A percentile compares a stretch with the other conserved stretches of the same genome.
These are phyloP conservation scores for Phytophthora melonis DNA, from an alignment of 352 stramenopile genomes.

Conservation along the genomic window DNA sequence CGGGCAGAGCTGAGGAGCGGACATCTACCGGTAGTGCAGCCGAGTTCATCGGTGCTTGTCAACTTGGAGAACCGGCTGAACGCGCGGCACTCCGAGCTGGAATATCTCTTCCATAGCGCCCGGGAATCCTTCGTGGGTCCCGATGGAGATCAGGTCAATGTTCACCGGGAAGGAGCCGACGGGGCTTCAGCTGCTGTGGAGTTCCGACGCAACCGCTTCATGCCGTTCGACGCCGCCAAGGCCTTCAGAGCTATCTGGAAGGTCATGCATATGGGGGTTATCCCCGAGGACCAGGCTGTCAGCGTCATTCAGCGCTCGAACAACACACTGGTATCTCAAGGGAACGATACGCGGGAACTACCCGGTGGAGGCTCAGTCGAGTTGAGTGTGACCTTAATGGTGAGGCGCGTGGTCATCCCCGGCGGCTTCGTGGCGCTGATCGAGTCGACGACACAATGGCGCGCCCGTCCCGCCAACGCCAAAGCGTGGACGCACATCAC, in stretches of 20 bases:
- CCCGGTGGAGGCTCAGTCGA: conserved; percentile 17
- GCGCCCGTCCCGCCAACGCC: background rate
- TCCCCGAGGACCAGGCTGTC: background rate
- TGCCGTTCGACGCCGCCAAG: conserved; percentile 19
- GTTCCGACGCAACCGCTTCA: conserved; percentile 19
- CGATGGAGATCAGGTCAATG: conserved; percentile 21
- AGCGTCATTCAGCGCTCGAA: conserved; percentile 7
- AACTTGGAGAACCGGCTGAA: conserved; percentile 16
- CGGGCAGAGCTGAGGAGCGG: conserved; percentile 6
- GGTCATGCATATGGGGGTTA: conserved; percentile 15
- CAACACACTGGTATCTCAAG: conserved; percentile 20
- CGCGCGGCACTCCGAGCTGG: conserved; percentile 1
- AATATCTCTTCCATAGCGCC: conserved; percentile 4
- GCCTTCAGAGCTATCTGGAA: conserved; percentile 19
- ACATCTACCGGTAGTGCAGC: background rate
- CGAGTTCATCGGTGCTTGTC: background rate
- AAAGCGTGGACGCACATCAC: conserved; percentile 27
- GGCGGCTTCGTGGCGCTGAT: conserved; percentile 20
- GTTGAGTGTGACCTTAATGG: conserved; percentile 6
- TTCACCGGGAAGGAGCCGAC: conserved; percentile 16
- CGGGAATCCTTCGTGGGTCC: background rate
- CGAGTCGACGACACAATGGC: conserved; percentile 28
- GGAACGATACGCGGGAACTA: conserved; percentile 2
- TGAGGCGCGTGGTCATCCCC: conserved; percentile 22
- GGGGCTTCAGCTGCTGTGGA: conserved; percentile 13